A percentile compares a stretch with the other conserved stretches of the same genome.
Evolutionary conservation across 1,139 yeast species (phyloP).

Genomic region (Hemisphaericaspora xylofermentans): DNA sequence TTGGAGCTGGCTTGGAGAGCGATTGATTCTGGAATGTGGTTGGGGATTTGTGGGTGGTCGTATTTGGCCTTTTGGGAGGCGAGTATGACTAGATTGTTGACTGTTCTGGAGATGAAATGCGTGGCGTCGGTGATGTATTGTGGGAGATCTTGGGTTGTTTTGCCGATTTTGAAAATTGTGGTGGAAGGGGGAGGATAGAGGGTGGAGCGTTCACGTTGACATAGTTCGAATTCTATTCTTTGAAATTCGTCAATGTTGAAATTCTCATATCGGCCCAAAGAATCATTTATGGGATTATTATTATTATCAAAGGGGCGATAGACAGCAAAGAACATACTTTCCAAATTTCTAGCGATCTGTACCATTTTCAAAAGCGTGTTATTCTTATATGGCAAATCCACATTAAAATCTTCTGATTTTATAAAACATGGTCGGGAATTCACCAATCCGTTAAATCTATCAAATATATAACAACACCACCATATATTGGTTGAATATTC

Average conservation of each 20-base stretch:
- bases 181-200: background rate
- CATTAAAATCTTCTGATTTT: conserved; percentile 30
- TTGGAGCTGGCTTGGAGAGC: conserved; percentile 27
- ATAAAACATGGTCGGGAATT: conserved; percentile 28
- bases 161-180: conserved; percentile 1
- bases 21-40: conserved; percentile 23
- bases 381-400: conserved; percentile 31
- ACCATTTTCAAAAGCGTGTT: conserved; percentile 26
- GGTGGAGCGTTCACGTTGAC: conserved; percentile 20
- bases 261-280: conserved; percentile 16
- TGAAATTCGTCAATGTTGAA: conserved; percentile 29
- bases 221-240: conserved; percentile 26
- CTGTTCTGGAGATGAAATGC: conserved; percentile 26
- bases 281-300: conserved; percentile 13
- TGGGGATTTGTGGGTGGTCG: conserved; percentile 25
- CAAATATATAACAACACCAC: conserved; percentile 39
- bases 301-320: conserved; percentile 24
- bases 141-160: background rate
- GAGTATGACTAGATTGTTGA: conserved; percentile 28
- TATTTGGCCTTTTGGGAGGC: conserved; percentile 28
- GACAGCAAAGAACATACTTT: conserved; percentile 26
- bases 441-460: conserved; percentile 32
- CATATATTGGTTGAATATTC: conserved; percentile 31
- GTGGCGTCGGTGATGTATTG: conserved; percentile 20
- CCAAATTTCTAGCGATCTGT: conserved; percentile 26